These are phyloP conservation scores for Periconia digitata DNA, from an alignment of 2,329 filamentous ascomycete genomes.

Conservation along the genomic window DNA sequence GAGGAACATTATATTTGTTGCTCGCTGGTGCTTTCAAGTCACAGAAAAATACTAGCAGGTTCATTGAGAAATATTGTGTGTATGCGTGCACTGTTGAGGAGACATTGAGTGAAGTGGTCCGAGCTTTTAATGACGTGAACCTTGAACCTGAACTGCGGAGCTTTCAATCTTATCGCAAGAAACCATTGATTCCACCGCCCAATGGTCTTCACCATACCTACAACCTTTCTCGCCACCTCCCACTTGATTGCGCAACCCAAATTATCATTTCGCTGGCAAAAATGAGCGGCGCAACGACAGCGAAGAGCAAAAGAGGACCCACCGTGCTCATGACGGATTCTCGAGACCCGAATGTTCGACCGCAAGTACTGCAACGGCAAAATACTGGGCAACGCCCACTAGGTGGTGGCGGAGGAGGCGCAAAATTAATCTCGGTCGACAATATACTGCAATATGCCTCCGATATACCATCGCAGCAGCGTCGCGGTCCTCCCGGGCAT, in stretches of 20 bases:
- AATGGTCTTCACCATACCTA: background rate
- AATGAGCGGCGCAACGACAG: slow-evolving; percentile 34
- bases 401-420: slow-evolving; percentile 40
- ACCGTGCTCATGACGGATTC: slow-evolving; percentile 57
- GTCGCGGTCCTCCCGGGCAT: slow-evolving; percentile 67
- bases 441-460: slow-evolving; percentile 92
- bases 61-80: background rate
- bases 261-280: background rate
- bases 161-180: background rate
- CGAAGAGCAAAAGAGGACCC: slow-evolving; percentile 43
- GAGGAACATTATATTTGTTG: background rate
- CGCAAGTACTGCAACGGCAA: slow-evolving; percentile 38
- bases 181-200: background rate
- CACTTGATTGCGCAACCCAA: background rate
- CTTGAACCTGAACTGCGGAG: slow-evolving; percentile 1
- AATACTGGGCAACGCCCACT: slow-evolving; percentile 35
- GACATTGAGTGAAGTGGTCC: background rate
- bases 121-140: slow-evolving; percentile 6
- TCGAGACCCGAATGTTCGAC: slow-evolving; percentile 48
- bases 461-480: slow-evolving; percentile 92
- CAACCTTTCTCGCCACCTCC: background rate
- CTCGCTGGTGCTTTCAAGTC: background rate
- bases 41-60: background rate
- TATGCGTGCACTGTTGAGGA: too few species aligned
- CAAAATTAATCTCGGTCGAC: slow-evolving; percentile 85